These are phyloP conservation scores for Entophlyctis luteolus DNA, from an alignment of 192 early-diverging fungal genomes.

Conservation along the genomic window DNA sequence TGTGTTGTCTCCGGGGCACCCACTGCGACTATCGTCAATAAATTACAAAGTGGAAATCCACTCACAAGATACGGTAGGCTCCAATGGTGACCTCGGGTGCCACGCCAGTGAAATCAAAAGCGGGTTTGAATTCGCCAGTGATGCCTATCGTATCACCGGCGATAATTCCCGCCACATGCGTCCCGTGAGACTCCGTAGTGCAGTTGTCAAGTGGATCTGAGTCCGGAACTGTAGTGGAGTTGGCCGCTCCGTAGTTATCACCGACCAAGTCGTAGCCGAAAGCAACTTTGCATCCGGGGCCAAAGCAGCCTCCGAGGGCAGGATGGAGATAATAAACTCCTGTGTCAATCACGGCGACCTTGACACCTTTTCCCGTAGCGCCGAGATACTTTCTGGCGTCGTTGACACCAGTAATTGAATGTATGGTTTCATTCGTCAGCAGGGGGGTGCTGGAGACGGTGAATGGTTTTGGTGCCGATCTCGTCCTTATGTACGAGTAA, in stretches of 20 bases:
- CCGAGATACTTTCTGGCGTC: constrained; percentile 26
- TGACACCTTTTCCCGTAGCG: constrained; percentile 45
- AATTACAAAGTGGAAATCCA: neutral
- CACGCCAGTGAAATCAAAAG: constrained; percentile 55
- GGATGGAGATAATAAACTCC: constrained; percentile 54
- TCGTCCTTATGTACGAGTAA: neutral
- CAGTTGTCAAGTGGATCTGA: constrained; percentile 48
- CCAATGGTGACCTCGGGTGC: constrained; percentile 78
- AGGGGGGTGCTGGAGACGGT: neutral
- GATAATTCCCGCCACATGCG: constrained; percentile 52
- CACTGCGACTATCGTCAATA: constrained; percentile 30
- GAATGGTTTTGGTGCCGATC: neutral
- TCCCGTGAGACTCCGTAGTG: constrained; percentile 41
- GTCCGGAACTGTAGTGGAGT: constrained; percentile 25
- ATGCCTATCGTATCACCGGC: constrained; percentile 32
- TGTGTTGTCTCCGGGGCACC: constrained; percentile 55
- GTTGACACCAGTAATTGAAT: constrained; percentile 30
- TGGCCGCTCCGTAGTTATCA: constrained; percentile 29
- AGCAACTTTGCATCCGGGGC: constrained; percentile 37
- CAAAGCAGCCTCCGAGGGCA: constrained; percentile 46
- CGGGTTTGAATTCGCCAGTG: neutral
- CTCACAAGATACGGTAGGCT: constrained; percentile 63
- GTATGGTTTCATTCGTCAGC: neutral
- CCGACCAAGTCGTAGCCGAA: constrained; percentile 44
- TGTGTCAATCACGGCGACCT: constrained; percentile 50